Percentiles rank a stretch among this genome's conserved stretches.
Evolutionary conservation across 495 filamentous ascomycete species (phyloP).

Genomic region (Penicillium paxilli): DNA sequence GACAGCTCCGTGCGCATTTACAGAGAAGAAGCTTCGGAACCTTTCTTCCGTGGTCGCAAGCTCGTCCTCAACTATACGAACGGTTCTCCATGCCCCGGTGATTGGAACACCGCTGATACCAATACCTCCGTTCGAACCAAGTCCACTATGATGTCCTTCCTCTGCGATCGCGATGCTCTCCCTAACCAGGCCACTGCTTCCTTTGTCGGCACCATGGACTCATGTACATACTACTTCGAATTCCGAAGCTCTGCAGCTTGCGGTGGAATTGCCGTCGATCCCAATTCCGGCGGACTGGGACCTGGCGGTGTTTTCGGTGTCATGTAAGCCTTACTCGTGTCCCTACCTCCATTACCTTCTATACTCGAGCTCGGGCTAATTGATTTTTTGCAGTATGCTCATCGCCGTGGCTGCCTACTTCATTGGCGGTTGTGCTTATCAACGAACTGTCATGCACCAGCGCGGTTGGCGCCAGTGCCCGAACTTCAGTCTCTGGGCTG

Average conservation of each 20-base stretch:
- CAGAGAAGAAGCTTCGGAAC: slow-evolving; percentile 67
- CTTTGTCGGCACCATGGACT: slow-evolving; percentile 83
- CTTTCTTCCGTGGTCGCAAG: slow-evolving; percentile 82
- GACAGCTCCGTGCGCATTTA: neutral
- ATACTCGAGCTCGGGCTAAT: slow-evolving; percentile 6
- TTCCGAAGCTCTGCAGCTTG: slow-evolving; percentile 86
- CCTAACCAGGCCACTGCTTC: slow-evolving; percentile 63
- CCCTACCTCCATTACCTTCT: neutral
- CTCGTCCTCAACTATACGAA: slow-evolving; percentile 89
- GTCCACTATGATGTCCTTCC: slow-evolving; percentile 87
- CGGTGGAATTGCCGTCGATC: slow-evolving; percentile 60
- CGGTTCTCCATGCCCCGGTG: slow-evolving; percentile 73
- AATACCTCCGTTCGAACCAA: slow-evolving; percentile 59
- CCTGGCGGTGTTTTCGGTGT: slow-evolving; percentile 90
- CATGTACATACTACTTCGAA: slow-evolving; percentile 97
- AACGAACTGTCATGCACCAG: slow-evolving; percentile 91
- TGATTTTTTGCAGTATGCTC: slow-evolving; percentile 38
- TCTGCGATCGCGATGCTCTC: slow-evolving; percentile 77
- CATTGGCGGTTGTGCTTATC: slow-evolving; percentile 90
- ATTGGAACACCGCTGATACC: slow-evolving; percentile 18
- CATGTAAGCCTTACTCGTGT: slow-evolving; percentile 58
- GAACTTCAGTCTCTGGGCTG: slow-evolving; percentile 90
- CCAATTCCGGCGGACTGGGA: slow-evolving; percentile 68
- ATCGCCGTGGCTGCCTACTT: slow-evolving; percentile 88
- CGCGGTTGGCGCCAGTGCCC: slow-evolving; percentile 94